Base-by-base conservation (phyloP, 2,329 filamentous ascomycete genomes). In the Aspergillus ochraceoroseus region DNA sequence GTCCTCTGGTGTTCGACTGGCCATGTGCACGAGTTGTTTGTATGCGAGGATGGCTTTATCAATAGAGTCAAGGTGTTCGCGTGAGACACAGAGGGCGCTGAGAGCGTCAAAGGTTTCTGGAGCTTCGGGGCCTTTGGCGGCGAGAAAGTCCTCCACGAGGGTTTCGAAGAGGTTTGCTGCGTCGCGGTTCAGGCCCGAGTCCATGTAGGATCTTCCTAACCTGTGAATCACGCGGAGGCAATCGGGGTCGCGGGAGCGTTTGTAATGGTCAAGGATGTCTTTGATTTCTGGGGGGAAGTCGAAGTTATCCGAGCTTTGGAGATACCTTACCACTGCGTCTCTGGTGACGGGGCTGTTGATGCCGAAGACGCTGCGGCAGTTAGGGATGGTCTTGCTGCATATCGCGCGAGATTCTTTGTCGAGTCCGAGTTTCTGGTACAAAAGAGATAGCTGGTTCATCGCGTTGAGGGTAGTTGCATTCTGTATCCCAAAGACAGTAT, bases 11-110 rank as follows among this genome's bases (percentile, higher is more conserved):
- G 54, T 53, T 28, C 48, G 42, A 3, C 43, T 39, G 4, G 56
- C 57, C 46, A 58, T 56, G 14, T 54, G 43, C 6, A 59, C 44
- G 7, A 61, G 49, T 22, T 58, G 54, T 7, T 53, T 48, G 30
- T 61, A 61, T 6, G 56, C 49, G 5, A 57, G 51, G 7, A 59
- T 56, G 2, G 57, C 57, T 32, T 58, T 52, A 17, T 61, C 57
- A 6, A 58, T 30, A 6, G 47, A 51, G 12, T 56, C 57, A 7
- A 59, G 52, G 14, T 59, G 53, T 12, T 61, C 57, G 8, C 48
- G 41, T 5, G 54, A 54, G 3, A 59, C 52, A 32, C 57, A 59
- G 4, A 61, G 47, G 5, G 56, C 55, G 29, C 56, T 61, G 7
- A 61, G 51, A 1, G 57, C 57, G 37, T 59, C 52, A 20, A 57